Conservation (phyloP, 2,329 filamentous ascomycete species). For the Fusarium virguliforme region DNA sequence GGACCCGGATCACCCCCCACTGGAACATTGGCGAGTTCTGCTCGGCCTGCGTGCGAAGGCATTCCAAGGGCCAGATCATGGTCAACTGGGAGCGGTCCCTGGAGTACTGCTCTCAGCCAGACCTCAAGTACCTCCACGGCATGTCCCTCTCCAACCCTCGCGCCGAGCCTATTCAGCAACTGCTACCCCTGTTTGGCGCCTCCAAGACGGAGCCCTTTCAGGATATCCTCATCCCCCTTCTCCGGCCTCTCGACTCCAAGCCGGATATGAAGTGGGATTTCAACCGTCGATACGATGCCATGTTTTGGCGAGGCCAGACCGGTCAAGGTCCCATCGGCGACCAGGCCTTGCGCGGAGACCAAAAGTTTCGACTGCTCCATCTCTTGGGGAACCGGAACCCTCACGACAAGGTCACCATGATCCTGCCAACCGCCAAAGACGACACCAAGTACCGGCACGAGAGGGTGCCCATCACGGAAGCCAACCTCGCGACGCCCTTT, state of each 20-base stretch:
- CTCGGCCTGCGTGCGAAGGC: constrained; percentile 72
- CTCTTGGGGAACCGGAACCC: constrained; percentile 73
- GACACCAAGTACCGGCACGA: constrained; percentile 69
- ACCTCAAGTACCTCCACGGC: constrained; percentile 81
- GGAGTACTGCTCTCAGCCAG: constrained; percentile 83
- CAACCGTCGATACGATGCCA: constrained; percentile 72
- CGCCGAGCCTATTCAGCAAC: constrained; percentile 73
- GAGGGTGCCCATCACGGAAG: constrained; percentile 65
- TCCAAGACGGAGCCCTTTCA: constrained; percentile 80
- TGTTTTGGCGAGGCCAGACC: constrained; percentile 84
- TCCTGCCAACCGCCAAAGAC: constrained; percentile 65
- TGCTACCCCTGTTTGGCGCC: constrained; percentile 83
- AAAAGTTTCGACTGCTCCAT: constrained; percentile 80
- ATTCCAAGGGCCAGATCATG: constrained; percentile 78
- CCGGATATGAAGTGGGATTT: constrained; percentile 66
- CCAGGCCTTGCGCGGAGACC: constrained; percentile 76
- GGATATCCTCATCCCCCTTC: constrained; percentile 82
- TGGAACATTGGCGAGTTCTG: constrained; percentile 79
- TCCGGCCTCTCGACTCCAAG: constrained; percentile 59
- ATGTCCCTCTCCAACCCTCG: constrained; percentile 78
- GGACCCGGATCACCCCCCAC: constrained; percentile 70
- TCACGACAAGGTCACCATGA: constrained; percentile 66
- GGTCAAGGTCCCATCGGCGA: constrained; percentile 68
- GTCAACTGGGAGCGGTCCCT: constrained; percentile 76
- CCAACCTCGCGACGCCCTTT: constrained; percentile 69